phyloP scores from a whole-genome alignment of 352 stramenopile genomes.

The Pilasporangium apinafurcum region DNA sequence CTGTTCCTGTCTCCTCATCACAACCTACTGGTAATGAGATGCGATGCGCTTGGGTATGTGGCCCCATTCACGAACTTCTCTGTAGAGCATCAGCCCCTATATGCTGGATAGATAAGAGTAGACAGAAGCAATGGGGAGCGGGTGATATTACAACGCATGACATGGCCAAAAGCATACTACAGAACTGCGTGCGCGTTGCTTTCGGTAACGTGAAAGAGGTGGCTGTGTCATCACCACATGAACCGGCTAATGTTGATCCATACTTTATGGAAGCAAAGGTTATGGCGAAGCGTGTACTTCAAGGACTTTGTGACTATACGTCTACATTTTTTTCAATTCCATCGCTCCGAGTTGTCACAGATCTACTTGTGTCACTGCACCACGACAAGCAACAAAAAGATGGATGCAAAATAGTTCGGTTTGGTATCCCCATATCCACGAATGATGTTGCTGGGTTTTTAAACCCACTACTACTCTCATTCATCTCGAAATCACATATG shows the following conservation, averaged over 20 bases:
- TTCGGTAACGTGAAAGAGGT: not conserved
- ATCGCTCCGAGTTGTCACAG: slow-evolving; percentile 1
- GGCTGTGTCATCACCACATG: not conserved
- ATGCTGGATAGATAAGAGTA: too few species aligned
- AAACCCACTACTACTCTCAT: slow-evolving; percentile 3
- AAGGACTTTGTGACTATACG: slow-evolving; percentile 6
- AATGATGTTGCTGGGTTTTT: slow-evolving; percentile 5
- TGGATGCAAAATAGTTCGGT: not conserved
- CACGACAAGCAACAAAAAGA: not conserved
- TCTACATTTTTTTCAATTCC: slow-evolving; percentile 4
- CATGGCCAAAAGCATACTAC: slow-evolving; percentile 4
- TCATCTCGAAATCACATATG: not conserved
- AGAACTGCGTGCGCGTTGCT: slow-evolving; percentile 14
- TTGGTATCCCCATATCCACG: not conserved
- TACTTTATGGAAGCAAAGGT: too few species aligned
- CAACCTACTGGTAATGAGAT: too few species aligned
- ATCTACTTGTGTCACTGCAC: not conserved
- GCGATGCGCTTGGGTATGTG: too few species aligned
- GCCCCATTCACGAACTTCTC: too few species aligned
- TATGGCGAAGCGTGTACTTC: not conserved
- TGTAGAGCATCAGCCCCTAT: too few species aligned
- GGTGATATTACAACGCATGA: not conserved
- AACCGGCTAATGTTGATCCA: not conserved
- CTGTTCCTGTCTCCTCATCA: not conserved
- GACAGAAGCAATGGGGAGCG: too few species aligned